phyloP scores from a whole-genome alignment of 78 protist genomes.

The Speleostelium caveatum region DNA sequence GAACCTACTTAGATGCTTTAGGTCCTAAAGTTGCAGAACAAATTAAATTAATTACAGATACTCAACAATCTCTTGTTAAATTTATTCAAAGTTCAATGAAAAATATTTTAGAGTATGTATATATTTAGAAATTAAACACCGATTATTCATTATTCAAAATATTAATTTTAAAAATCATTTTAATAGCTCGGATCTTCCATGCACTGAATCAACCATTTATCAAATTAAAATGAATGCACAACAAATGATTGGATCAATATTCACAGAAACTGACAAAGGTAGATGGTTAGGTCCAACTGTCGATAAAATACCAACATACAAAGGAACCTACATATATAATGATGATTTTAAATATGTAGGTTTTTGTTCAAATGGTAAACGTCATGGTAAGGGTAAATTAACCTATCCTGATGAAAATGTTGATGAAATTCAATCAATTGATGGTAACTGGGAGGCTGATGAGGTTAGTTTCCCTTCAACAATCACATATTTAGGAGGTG shows the following conservation, averaged over 20 bases:
- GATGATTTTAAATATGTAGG: conserved; percentile 9
- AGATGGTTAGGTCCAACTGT: conserved; percentile 34
- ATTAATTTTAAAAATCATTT: background rate
- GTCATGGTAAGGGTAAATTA: conserved; percentile 26
- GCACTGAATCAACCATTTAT: background rate
- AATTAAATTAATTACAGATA: background rate
- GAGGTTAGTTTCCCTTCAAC: conserved; percentile 10
- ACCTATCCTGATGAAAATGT: conserved; percentile 2
- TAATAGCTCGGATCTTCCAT: background rate
- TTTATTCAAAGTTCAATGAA: background rate
- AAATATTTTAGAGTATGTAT: conserved; percentile 2
- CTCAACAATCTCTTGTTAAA: background rate
- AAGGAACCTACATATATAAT: conserved; percentile 2
- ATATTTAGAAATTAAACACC: too few relatives aligned
- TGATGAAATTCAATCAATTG: background rate
- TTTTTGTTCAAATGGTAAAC: conserved; percentile 18
- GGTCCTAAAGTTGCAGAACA: background rate
- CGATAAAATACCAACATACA: conserved; percentile 11
- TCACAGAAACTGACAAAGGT: conserved; percentile 1
- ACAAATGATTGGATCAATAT: background rate
- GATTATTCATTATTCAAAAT: too few relatives aligned
- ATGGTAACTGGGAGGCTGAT: conserved; percentile 30
- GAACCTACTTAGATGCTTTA: background rate
- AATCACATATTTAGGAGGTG: background rate
- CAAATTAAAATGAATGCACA: background rate